phyloP scores from a whole-genome alignment of 2,329 filamentous ascomycete genomes.

The Pyrenochaeta sp. region DNA sequence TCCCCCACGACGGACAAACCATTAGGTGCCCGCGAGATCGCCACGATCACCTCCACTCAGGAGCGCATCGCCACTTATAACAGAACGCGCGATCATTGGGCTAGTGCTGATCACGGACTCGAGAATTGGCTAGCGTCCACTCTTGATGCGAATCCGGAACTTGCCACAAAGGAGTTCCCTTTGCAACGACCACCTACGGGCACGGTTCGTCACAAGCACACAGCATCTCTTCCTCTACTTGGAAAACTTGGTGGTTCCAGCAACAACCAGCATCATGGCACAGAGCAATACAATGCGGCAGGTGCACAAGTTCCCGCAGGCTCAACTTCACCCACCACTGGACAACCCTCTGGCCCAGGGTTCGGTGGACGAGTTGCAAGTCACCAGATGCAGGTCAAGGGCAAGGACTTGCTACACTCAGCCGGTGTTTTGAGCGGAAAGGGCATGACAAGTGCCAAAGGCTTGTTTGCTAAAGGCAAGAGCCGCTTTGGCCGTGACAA shows the following conservation, averaged over 20 bases:
- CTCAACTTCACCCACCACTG: conserved; percentile 30
- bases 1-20: conserved; percentile 42
- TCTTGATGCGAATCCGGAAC: conserved; percentile 61
- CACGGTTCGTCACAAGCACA: conserved; percentile 45
- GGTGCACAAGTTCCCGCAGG: conserved; percentile 39
- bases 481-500: conserved; percentile 83
- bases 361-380: conserved; percentile 33
- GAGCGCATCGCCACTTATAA: conserved; percentile 80
- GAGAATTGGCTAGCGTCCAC: conserved; percentile 64
- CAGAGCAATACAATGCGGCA: conserved; percentile 33
- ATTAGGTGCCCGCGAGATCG: conserved; percentile 78
- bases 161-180: conserved; percentile 47
- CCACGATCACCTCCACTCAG: conserved; percentile 69
- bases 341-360: conserved; percentile 27
- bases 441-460: conserved; percentile 84
- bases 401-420: conserved; percentile 87
- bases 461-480: conserved; percentile 88
- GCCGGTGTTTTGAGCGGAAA: conserved; percentile 76
- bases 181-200: conserved; percentile 38
- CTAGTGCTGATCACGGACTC: conserved; percentile 78
- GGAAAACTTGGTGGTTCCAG: conserved; percentile 43
- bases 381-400: conserved; percentile 73
- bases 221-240: conserved; percentile 48
- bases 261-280: conserved; percentile 18
- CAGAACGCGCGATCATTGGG: conserved; percentile 75